Percentiles rank a stretch among this genome's conserved stretches.
Conservation (phyloP, 1,284 basidiomycete genomes). For the Ustilago lituana region DNA sequence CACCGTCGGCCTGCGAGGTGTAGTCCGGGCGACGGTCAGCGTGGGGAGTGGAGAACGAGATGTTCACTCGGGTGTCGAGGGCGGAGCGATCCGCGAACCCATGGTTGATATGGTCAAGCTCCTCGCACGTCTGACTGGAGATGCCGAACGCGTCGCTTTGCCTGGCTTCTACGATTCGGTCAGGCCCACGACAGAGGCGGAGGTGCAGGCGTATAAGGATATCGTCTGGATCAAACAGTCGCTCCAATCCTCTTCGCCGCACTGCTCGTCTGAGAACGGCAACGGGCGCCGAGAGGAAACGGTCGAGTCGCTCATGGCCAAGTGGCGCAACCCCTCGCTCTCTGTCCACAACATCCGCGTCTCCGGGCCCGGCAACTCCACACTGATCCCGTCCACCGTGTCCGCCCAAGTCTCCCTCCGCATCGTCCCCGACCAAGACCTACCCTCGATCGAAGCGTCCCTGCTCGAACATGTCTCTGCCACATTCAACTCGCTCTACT, state of each 20-base stretch:
- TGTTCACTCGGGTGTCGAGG: constrained; percentile 90
- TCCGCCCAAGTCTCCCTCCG: constrained; percentile 71
- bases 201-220: constrained; percentile 65
- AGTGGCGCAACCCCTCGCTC: constrained; percentile 60
- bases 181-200: constrained; percentile 50
- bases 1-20: constrained; percentile 92
- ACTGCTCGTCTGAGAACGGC: too few relatives aligned
- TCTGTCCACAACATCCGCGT: constrained; percentile 57
- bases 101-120: constrained; percentile 90
- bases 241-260: not conserved
- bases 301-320: constrained; percentile 52
- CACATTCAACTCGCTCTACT: constrained; percentile 74
- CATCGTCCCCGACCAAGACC: constrained; percentile 90
- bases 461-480: constrained; percentile 74
- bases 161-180: constrained; percentile 80
- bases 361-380: constrained; percentile 53
- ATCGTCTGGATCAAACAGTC: constrained; percentile 52
- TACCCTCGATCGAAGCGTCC: constrained; percentile 76
- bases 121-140: constrained; percentile 77
- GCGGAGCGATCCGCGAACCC: constrained; percentile 85
- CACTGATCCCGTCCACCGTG: constrained; percentile 59
- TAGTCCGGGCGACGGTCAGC: constrained; percentile 82
- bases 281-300: too few relatives aligned
- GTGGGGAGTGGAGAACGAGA: constrained; percentile 74
- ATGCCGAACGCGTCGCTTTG: constrained; percentile 73